Percentiles rank a stretch among this genome's conserved stretches.
Conservation (phyloP, 2,329 filamentous ascomycete species). For the Tetracladium maxilliforme region DNA sequence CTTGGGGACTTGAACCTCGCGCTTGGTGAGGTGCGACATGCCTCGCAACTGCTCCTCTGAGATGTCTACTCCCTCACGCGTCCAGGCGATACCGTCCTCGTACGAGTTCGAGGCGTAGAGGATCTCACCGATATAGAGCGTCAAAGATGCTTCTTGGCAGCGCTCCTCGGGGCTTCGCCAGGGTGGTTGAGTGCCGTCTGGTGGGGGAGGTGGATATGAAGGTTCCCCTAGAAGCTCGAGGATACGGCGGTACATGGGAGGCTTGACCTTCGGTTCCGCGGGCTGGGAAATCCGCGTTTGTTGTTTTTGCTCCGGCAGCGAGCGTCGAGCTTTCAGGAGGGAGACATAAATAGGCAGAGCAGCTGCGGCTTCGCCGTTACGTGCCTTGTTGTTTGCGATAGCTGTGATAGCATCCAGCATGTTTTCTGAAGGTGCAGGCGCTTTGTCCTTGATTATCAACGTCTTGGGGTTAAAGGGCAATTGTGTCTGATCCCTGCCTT, state of each 20-base stretch:
- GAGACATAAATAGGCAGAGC: conserved; percentile 80
- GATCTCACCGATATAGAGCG: conserved; percentile 88
- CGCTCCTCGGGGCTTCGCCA: conserved; percentile 47
- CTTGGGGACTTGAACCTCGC: conserved; percentile 21
- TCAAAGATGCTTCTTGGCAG: conserved; percentile 76
- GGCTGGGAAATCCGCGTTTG: too few species aligned
- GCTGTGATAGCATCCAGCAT: conserved; percentile 62
- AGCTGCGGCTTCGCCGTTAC: conserved; percentile 44
- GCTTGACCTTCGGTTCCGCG: conserved; percentile 13
- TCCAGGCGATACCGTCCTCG: conserved; percentile 75
- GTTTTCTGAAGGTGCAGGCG: conserved; percentile 51
- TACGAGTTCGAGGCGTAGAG: conserved; percentile 54
- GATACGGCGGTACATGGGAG: conserved; percentile 53
- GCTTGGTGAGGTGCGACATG: conserved; percentile 7
- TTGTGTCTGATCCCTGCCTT: conserved; percentile 28
- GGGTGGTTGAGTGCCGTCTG: conserved; percentile 55
- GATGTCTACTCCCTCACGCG: conserved; percentile 69
- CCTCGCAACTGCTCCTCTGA: conserved; percentile 54
- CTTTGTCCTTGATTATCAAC: conserved; percentile 45
- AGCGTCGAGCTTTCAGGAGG: conserved; percentile 64
- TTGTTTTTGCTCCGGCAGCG: conserved; percentile 29
- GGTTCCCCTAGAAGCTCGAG: too few species aligned
- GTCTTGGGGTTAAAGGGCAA: conserved; percentile 45
- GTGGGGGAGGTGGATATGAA: conserved; percentile 60
- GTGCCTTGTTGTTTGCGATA: conserved; percentile 64